Percentiles rank a stretch among this genome's conserved stretches.
Conservation (phyloP, 2,329 filamentous ascomycete species). For the Cladorrhinum sp. region DNA sequence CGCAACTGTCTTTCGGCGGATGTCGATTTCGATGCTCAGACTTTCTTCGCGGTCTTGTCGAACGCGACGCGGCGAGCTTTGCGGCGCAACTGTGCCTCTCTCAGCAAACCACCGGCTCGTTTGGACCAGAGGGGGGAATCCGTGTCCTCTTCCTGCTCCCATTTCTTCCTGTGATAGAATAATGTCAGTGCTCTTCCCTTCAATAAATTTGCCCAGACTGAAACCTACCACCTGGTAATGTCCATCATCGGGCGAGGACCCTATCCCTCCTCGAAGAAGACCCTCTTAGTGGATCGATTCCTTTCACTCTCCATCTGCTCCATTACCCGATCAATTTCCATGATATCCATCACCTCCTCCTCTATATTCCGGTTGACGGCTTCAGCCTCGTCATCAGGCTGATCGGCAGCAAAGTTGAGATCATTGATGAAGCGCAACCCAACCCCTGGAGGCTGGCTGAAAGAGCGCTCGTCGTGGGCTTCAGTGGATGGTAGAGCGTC, state of each 20-base stretch:
- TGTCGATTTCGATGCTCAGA: background rate
- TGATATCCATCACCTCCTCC: constrained; percentile 61
- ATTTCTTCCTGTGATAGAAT: background rate
- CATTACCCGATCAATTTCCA: constrained; percentile 61
- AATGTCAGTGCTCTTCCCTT: background rate
- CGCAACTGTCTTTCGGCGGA: background rate
- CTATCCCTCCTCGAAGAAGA: constrained; percentile 48
- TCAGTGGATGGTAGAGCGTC: constrained; percentile 28
- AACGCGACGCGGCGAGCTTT: constrained; percentile 2
- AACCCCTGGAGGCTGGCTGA: constrained; percentile 26
- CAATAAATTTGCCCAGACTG: background rate
- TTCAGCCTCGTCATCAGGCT: constrained; percentile 46
- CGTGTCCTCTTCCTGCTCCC: background rate
- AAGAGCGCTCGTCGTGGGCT: constrained; percentile 27
- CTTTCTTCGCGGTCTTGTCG: background rate
- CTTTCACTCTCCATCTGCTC: constrained; percentile 52
- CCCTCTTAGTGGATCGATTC: constrained; percentile 48
- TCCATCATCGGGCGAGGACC: constrained; percentile 2
- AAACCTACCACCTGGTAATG: background rate
- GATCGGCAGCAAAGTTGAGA: constrained; percentile 52
- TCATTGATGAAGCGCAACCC: constrained; percentile 50
- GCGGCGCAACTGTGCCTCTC: constrained; percentile 1
- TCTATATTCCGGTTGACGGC: constrained; percentile 51
- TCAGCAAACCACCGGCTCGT: background rate
- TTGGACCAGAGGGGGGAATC: background rate